Evolutionary conservation across 2,329 filamentous ascomycete species (phyloP).

Genomic region (Paecilomyces niveus): DNA sequence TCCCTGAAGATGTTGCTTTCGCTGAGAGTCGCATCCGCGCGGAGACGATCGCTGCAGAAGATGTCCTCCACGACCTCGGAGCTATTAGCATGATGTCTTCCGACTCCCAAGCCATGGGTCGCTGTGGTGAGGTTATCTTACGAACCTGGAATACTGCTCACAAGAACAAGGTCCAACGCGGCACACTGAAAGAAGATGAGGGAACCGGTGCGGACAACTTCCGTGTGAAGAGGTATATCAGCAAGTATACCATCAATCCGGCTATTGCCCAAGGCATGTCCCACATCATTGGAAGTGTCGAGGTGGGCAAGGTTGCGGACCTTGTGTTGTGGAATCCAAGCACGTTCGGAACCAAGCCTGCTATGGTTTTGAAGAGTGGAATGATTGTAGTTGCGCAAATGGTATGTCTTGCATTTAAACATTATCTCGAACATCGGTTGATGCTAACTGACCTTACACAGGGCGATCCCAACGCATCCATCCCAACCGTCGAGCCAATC

Average conservation of each 20-base stretch:
- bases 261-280: conserved; percentile 85
- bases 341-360: conserved; percentile 83
- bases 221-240: conserved; percentile 83
- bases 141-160: conserved; percentile 96
- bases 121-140: conserved; percentile 86
- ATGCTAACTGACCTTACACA: conserved; percentile 19
- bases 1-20: conserved; percentile 92
- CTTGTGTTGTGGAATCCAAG: conserved; percentile 79
- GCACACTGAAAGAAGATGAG: conserved; percentile 67
- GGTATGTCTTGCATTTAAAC: conserved; percentile 43
- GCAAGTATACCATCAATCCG: conserved; percentile 95
- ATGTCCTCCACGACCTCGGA: conserved; percentile 88
- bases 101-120: conserved; percentile 94
- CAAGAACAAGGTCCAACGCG: conserved; percentile 89
- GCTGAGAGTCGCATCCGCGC: conserved; percentile 90
- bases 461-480: conserved; percentile 76
- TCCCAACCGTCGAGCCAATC: conserved; percentile 80
- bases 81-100: conserved; percentile 97
- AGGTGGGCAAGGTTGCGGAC: conserved; percentile 85
- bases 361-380: conserved; percentile 75
- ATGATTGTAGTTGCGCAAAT: conserved; percentile 78
- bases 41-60: conserved; percentile 94
- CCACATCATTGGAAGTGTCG: conserved; percentile 78
- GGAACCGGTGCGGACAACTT: conserved; percentile 80
- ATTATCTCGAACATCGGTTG: too few relatives aligned